Conservation (phyloP, 2,329 filamentous ascomycete species). For the Colletotrichum cereale region DNA sequence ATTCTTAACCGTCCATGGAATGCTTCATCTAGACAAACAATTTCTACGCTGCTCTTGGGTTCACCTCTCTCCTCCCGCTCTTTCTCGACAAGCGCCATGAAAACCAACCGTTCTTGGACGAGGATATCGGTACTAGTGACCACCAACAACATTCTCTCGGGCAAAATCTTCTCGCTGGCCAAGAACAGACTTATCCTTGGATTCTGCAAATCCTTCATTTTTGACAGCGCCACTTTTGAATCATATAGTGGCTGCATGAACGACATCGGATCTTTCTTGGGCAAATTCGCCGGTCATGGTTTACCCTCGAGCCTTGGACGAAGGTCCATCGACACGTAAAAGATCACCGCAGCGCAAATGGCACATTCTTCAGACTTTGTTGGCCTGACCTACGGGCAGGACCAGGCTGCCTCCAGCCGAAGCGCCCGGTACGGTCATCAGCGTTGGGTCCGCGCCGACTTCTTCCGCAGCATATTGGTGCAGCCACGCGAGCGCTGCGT, state of each 20-base stretch:
- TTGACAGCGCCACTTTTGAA: constrained; percentile 53
- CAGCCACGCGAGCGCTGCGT: constrained; percentile 57
- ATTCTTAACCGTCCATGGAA: constrained; percentile 35
- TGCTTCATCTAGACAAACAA: constrained; percentile 5
- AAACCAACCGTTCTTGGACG: constrained; percentile 53
- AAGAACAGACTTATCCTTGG: constrained; percentile 54
- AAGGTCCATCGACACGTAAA: constrained; percentile 56
- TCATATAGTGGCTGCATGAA: constrained; percentile 58
- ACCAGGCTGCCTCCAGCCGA: constrained; percentile 60
- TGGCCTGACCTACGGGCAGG: constrained; percentile 48
- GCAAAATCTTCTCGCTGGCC: constrained; percentile 50
- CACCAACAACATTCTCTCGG: constrained; percentile 54
- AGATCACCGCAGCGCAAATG: constrained; percentile 55
- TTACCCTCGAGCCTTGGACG: constrained; percentile 56
- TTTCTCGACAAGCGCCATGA: constrained; percentile 49
- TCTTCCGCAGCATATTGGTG: constrained; percentile 51
- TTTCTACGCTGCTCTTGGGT: constrained; percentile 2
- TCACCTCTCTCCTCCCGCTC: constrained; percentile 35
- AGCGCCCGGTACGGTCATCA: constrained; percentile 58
- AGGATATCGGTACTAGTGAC: constrained; percentile 57
- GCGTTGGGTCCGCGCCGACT: constrained; percentile 53
- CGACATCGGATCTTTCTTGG: constrained; percentile 52
- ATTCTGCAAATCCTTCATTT: constrained; percentile 46
- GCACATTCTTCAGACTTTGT: constrained; percentile 22
- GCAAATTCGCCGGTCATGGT: constrained; percentile 49